Evolutionary conservation across 2,329 filamentous ascomycete genomes (phyloP).

Genomic region (Claviceps capensis): DNA sequence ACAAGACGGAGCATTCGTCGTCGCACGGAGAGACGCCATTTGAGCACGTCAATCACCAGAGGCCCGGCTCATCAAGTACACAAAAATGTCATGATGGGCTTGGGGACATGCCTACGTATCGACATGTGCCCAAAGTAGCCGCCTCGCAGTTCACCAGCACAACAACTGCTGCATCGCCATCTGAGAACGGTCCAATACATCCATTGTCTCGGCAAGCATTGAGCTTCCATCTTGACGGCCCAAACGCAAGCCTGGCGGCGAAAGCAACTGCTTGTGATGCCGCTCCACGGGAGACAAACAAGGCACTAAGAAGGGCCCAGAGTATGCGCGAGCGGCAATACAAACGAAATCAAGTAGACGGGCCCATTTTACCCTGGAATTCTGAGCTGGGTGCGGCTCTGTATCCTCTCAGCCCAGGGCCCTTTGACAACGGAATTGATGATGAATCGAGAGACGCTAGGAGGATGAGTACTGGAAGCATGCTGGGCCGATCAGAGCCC

Average conservation of each 20-base stretch:
- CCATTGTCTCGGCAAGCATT: conserved; percentile 30
- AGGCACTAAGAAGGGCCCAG: conserved; percentile 23
- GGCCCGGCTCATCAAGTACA: conserved; percentile 7
- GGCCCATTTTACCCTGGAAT: conserved; percentile 22
- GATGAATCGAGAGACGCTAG: conserved; percentile 11
- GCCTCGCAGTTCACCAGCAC: conserved; percentile 41
- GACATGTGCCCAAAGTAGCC: conserved; percentile 39
- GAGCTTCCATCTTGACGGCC: conserved; percentile 24
- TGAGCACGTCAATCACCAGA: conserved; percentile 2
- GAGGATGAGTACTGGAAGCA: conserved; percentile 25
- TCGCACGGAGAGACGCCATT: background rate
- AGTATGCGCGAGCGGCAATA: conserved; percentile 23
- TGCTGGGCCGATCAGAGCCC: conserved; percentile 11
- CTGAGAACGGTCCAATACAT: conserved; percentile 24
- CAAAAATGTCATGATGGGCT: conserved; percentile 7
- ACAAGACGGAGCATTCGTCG: background rate
- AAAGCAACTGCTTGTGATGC: conserved; percentile 14
- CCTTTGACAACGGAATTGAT: conserved; percentile 7
- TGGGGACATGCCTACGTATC: conserved; percentile 19
- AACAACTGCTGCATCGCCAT: conserved; percentile 30
- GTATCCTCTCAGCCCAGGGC: conserved; percentile 10
- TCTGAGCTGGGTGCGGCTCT: conserved; percentile 18
- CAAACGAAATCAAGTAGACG: conserved; percentile 29
- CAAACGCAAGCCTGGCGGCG: conserved; percentile 10
- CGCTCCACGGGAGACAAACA: conserved; percentile 21